Evolutionary conservation across 345 rosid genomes (phyloP), one percentile per base, ranked within the genome.

Genomic region (Euphorbia pulcherrima): DNA sequence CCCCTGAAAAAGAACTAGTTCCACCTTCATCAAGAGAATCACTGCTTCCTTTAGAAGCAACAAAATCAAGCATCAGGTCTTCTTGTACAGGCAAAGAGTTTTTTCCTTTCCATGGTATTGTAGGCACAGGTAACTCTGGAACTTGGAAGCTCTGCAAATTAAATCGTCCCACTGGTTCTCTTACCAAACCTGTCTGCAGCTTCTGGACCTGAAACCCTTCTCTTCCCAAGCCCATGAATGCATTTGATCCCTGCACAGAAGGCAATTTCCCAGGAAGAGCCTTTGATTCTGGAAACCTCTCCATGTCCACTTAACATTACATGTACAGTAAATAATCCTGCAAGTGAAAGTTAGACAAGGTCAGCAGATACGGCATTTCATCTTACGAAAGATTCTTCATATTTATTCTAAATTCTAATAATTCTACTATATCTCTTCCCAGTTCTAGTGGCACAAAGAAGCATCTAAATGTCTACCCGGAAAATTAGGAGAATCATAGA

Each of bases 1-100:
- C 99, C 53, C 99, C 96, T n/a, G 86, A 89, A 72, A 94, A 94
- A 16, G 83, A 84, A 78, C 82, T 82, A 5, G 92, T 72, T 39
- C 92, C 89, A 73, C 75, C 76, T 65, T 91, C 97, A 62, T 88
- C 97, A 61, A 79, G 75, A 56, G 81, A 82, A 77, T 88, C 88
- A 68, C 72, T 73, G 33, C 80, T 76, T 46, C 75, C 82, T 55
- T 86, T 85, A 56, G 77, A 83, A 47, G 75, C 65, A 52, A 82
- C 57, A 76, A 80, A 82, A 51, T 71, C 86, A 51, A 57, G 67
- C 63, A 79, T 77, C 8, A 39, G 41, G 24, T 86, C 96, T 68
- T 82, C 88, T 35, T 64, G 76, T 68, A 80, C 81, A 23, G 79
- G 71, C 63, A 82, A 50, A 54, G 74, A 84, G 18, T 75, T 83